Evolutionary conservation across 495 filamentous ascomycete genomes (phyloP).

Genomic region (Glutinoglossum americanum): DNA sequence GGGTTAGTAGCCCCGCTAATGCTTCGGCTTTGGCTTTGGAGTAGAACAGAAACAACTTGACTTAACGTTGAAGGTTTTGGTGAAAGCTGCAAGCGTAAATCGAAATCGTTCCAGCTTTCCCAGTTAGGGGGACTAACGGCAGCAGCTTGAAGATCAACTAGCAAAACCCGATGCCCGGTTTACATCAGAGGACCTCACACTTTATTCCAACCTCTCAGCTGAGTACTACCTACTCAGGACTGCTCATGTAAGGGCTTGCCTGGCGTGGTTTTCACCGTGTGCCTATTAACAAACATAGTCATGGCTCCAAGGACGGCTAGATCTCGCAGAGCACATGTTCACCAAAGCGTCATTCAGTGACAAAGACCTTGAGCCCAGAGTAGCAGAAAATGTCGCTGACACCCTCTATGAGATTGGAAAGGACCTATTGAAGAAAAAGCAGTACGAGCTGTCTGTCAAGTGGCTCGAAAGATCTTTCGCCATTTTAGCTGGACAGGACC

Average conservation of each 20-base stretch:
- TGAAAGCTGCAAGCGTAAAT: constrained; percentile 30
- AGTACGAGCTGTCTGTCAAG: constrained; percentile 32
- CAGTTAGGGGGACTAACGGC: background rate
- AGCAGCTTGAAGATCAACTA: constrained; percentile 31
- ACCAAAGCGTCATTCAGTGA: constrained; percentile 26
- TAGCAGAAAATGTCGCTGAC: constrained; percentile 46
- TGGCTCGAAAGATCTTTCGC: constrained; percentile 59
- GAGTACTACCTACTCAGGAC: constrained; percentile 55
- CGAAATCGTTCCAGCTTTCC: background rate
- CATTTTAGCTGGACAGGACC: constrained; percentile 30
- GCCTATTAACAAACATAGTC: constrained; percentile 25
- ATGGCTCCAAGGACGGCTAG: constrained; percentile 45
- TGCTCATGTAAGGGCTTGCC: constrained; percentile 29
- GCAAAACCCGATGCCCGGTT: constrained; percentile 16
- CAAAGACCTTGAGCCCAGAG: constrained; percentile 22
- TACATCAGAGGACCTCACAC: constrained; percentile 13
- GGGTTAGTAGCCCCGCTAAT: constrained; percentile 12
- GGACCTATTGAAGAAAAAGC: constrained; percentile 27
- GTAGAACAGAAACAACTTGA: constrained; percentile 30
- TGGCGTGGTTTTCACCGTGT: background rate
- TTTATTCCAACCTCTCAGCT: constrained; percentile 16
- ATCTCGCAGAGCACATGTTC: constrained; percentile 63
- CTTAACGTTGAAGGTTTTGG: constrained; percentile 34
- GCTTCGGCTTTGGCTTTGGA: constrained; percentile 3
- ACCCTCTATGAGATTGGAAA: constrained; percentile 52